A percentile compares a stretch with the other conserved stretches of the same genome.
Evolutionary conservation across 2,329 filamentous ascomycete genomes (phyloP).

Genomic region (Verticillium nonalfalfae): DNA sequence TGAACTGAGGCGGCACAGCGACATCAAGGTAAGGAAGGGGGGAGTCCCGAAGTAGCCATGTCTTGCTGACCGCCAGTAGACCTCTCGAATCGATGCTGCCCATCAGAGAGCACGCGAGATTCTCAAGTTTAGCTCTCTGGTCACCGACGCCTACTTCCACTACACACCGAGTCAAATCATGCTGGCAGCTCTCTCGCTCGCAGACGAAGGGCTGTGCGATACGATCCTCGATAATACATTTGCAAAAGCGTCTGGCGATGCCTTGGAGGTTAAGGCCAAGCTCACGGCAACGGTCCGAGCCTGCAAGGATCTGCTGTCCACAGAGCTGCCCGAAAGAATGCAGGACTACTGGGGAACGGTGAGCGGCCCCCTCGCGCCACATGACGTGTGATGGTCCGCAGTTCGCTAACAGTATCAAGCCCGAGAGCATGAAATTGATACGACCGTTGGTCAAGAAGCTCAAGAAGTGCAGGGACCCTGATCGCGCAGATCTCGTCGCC

Average conservation of each 20-base stretch:
- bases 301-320: conserved; percentile 48
- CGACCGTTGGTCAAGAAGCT: conserved; percentile 62
- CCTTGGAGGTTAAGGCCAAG: conserved; percentile 32
- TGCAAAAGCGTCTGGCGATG: conserved; percentile 6
- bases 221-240: conserved; percentile 35
- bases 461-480: conserved; percentile 67
- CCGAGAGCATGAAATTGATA: conserved; percentile 41
- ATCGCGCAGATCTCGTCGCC: conserved; percentile 65
- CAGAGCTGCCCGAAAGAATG: conserved; percentile 51
- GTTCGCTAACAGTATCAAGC: conserved; percentile 27
- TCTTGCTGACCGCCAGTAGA: conserved; percentile 10
- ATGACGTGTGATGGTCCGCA: neutral
- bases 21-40: conserved; percentile 41
- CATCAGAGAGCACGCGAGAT: conserved; percentile 68
- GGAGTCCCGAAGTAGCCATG: neutral
- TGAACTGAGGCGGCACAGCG: conserved; percentile 65
- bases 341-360: conserved; percentile 48
- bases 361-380: conserved; percentile 14
- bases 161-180: conserved; percentile 93
- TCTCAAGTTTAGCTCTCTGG: conserved; percentile 71
- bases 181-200: conserved; percentile 72
- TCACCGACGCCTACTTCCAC: conserved; percentile 96
- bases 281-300: conserved; percentile 40
- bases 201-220: conserved; percentile 59
- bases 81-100: conserved; percentile 47